Base-by-base conservation (phyloP, 306 rosid species). In the Rosa multiflora region DNA sequence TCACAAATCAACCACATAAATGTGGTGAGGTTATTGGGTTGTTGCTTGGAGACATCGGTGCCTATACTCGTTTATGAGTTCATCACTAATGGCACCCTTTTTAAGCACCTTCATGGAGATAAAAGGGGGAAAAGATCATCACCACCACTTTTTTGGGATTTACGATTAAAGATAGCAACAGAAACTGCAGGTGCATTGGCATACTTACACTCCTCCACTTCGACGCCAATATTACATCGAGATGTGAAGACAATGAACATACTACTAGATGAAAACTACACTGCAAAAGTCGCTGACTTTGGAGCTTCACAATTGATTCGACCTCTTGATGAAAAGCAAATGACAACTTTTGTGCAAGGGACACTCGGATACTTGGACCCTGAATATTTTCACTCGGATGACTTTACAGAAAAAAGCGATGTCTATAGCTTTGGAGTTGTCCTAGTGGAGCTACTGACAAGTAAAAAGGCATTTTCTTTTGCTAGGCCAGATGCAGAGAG, bases 391-490 rank as follows among this genome's bases (percentile, higher is more conserved):
- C 85, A 82, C 0, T 35, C 85, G 2, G 51, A 53, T 49, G 49
- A 61, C 21, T 39, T 82, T 2, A 81, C 84, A 5, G 80, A 76
- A 26, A 75, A 81, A 44, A 81, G 84, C 37, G 80, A 81, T 1
- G 80, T 81, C 5, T 81, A 81, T 23, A 76, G 83, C 44, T 81
- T 76, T 23, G 84, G 84, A 39, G 84, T 81, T 26, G 84, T 81
- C 40, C 48, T 82, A 5, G 85, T 49, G 10, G 85, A 82, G 78
- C 78, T 82, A 12, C 42, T 82, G 4, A 82, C 81, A 1, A 80
- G 81, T 15, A 72, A 63, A 46, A 39, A 8, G 35, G 78, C 81
- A 8, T 0, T 76, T 5, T 61, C 67, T 8, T 23, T 53, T 18
- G 59, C 21, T 2, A 51, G 14, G 43, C 32, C 5, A 37, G 49